A percentile compares a stretch with the other conserved stretches of the same genome.
Evolutionary conservation across 2,329 filamentous ascomycete species (phyloP).

Genomic region (Aspergillus sp.): DNA sequence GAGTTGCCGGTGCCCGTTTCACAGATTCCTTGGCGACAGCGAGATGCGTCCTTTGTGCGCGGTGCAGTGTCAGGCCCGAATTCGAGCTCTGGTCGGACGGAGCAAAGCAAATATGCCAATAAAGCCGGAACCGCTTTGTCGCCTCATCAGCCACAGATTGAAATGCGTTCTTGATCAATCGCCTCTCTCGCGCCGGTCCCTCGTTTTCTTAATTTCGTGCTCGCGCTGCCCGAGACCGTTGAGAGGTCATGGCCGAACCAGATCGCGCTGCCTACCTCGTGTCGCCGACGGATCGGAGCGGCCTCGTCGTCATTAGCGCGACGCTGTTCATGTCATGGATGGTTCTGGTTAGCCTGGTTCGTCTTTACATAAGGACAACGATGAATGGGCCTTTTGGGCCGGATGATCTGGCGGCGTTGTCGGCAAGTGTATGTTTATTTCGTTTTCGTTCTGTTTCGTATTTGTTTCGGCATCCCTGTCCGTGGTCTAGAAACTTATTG

Average conservation of each 20-base stretch:
- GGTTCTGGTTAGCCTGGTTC: conserved; percentile 9
- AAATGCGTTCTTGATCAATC: too few species aligned
- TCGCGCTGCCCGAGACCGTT: background rate
- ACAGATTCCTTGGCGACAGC: too few species aligned
- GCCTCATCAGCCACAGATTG: background rate
- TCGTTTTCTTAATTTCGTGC: too few species aligned
- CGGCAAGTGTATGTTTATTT: conserved; percentile 8
- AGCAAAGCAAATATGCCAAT: background rate
- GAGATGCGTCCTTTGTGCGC: too few species aligned
- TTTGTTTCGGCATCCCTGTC: background rate
- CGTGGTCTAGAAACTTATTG: too few species aligned
- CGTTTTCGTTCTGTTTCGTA: background rate
- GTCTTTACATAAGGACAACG: conserved; percentile 13
- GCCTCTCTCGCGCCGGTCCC: too few species aligned
- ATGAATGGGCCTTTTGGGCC: conserved; percentile 16
- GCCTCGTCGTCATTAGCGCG: conserved; percentile 9
- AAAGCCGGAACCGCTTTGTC: too few species aligned
- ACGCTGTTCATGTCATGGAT: conserved; percentile 17
- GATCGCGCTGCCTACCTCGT: conserved; percentile 8
- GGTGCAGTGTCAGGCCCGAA: too few species aligned
- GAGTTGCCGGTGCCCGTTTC: too few species aligned
- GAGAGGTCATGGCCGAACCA: background rate
- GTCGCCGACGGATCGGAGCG: conserved; percentile 9
- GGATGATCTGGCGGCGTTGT: conserved; percentile 13
- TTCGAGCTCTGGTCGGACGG: too few species aligned